These are phyloP conservation scores for Mycoemilia scoparia DNA, from an alignment of 192 early-diverging fungal genomes.

Conservation along the genomic window DNA sequence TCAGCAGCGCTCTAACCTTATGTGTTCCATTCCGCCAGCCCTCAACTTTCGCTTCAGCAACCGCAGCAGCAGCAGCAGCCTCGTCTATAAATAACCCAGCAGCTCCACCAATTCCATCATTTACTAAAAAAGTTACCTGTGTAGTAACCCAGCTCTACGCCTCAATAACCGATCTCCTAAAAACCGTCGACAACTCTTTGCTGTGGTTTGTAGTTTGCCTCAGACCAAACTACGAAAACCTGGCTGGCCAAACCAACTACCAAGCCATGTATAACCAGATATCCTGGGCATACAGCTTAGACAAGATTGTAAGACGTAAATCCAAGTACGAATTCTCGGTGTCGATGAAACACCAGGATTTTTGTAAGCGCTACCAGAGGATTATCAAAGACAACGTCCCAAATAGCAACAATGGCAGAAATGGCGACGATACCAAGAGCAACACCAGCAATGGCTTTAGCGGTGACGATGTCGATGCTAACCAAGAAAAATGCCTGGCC, in stretches of 20 bases:
- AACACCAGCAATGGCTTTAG: too few species aligned
- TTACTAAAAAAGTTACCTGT: constrained; percentile 38
- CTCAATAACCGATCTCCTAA: constrained; percentile 43
- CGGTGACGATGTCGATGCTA: too few species aligned
- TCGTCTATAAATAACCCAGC: neutral
- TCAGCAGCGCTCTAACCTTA: constrained; percentile 51
- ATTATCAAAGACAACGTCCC: constrained; percentile 27
- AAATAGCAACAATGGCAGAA: constrained; percentile 5
- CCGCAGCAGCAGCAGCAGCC: too few species aligned
- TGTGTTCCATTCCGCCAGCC: constrained; percentile 52
- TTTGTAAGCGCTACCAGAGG: constrained; percentile 23
- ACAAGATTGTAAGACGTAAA: constrained; percentile 18
- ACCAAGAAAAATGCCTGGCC: constrained; percentile 9
- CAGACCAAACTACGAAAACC: constrained; percentile 21
- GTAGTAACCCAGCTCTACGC: constrained; percentile 49
- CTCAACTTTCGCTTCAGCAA: constrained; percentile 21
- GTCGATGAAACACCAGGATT: constrained; percentile 14
- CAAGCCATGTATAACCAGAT: constrained; percentile 27
- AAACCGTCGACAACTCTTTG: constrained; percentile 51
- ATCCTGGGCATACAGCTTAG: constrained; percentile 10
- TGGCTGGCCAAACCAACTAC: constrained; percentile 8
- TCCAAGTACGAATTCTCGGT: constrained; percentile 21
- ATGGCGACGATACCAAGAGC: too few species aligned
- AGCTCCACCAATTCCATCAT: too few species aligned
- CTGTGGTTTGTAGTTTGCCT: constrained; percentile 67